Base-by-base conservation (phyloP, 495 filamentous ascomycete species). In the Trichoderma reesei region DNA sequence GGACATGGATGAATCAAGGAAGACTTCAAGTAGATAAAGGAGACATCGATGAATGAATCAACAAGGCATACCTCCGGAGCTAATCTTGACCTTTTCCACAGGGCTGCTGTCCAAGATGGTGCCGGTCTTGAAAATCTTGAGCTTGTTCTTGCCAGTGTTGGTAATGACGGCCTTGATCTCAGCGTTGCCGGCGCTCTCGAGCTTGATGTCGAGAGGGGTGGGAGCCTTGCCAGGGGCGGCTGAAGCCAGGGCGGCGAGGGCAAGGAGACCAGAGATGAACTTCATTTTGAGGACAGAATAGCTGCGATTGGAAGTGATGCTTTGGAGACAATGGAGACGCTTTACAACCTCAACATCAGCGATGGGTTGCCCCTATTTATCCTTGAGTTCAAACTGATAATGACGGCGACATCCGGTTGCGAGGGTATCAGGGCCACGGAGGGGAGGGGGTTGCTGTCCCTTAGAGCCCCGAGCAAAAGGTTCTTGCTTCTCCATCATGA, bases 71-170 rank as follows among this genome's bases (percentile, higher is more conserved):
- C 83, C 72, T 61, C 79, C 74, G 62, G 79, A 75, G 71, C 74
- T 85, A 48, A 88, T 74, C 16, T 70, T 69, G 41, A 86, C 79
- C 77, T 88, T 88, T 75, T 88, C 78, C 6, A 87, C 82, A 0
- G 85, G 78, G 8, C 75, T 74, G 36, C 70, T 70, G 63, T 87
- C 85, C 20, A 84, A 72, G 74, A 89, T 82, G 64, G 84, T 85
- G 61, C 86, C 86, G 37, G 82, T 78, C 69, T 83, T 85, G 64
- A 89, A 76, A 54, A 88, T 72, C 65, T 82, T 85, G 37, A 89
- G 71, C 56, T 77, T 74, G 54, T 76, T 72, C 36, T 72, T 70
- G 38, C 84, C 86, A 46, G 73, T 80, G 74, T 89, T 88, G 61
- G 79, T 86, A 61, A 88, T 78, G 33, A 78, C 76, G 5, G 85